These are phyloP conservation scores for Sugiyamaella marilandica DNA, from an alignment of 805 yeast genomes.

Conservation along the genomic window DNA sequence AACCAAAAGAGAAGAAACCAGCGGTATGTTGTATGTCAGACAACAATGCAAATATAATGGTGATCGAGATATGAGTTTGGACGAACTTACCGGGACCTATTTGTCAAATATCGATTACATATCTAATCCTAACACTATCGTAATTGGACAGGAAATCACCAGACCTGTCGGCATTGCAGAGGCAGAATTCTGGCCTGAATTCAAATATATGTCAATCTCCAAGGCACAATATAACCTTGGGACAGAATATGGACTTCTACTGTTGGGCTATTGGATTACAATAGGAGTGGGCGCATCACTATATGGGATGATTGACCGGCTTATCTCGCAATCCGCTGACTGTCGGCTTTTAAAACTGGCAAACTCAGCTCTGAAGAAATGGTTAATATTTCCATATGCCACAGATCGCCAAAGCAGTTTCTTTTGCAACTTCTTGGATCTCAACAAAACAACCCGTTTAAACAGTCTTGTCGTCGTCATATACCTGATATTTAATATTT, in stretches of 20 bases:
- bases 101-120: constrained; percentile 30
- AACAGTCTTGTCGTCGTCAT: constrained; percentile 37
- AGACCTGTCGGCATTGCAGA: constrained; percentile 9
- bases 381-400: no score
- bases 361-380: no score
- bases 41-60: constrained; percentile 31
- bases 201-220: constrained; percentile 24
- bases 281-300: constrained; percentile 22
- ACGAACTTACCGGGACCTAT: constrained; percentile 28
- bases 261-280: constrained; percentile 32
- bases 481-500: constrained; percentile 32
- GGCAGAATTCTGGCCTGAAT: constrained; percentile 16
- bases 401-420: no score
- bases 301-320: not conserved
- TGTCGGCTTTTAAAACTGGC: no score
- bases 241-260: constrained; percentile 26
- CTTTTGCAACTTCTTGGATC: not conserved
- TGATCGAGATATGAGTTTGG: constrained; percentile 18
- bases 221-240: constrained; percentile 30
- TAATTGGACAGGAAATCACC: not conserved
- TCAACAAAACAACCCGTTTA: constrained; percentile 35
- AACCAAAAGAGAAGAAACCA: constrained; percentile 21
- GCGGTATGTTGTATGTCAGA: constrained; percentile 26
- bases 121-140: constrained; percentile 11
- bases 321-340: no score